These are phyloP conservation scores for Aspergillus mulundensis DNA, from an alignment of 495 filamentous ascomycete genomes.

Conservation along the genomic window DNA sequence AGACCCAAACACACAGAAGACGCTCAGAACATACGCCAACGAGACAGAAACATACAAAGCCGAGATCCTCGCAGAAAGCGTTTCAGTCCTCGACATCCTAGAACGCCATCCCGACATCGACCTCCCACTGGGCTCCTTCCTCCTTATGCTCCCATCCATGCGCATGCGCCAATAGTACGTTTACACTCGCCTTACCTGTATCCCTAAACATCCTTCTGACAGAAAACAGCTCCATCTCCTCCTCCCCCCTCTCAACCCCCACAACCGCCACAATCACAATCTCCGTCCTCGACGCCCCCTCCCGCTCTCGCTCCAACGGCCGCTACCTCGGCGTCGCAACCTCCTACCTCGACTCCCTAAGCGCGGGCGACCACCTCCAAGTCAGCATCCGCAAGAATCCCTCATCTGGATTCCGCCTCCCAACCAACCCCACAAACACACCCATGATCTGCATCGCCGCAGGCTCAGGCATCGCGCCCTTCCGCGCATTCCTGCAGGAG, in stretches of 20 bases:
- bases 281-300: neutral
- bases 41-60: neutral
- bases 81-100: conserved; percentile 9
- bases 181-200: neutral
- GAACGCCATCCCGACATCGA: conserved; percentile 35
- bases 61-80: neutral
- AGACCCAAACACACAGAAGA: neutral
- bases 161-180: conserved; percentile 58
- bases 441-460: conserved; percentile 34
- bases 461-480: conserved; percentile 36
- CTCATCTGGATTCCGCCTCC: conserved; percentile 18
- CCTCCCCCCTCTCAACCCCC: conserved; percentile 44
- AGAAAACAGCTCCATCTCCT: conserved; percentile 53
- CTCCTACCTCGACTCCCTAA: conserved; percentile 1
- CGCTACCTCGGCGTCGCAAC: conserved; percentile 6
- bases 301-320: neutral
- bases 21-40: neutral
- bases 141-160: conserved; percentile 45
- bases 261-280: neutral
- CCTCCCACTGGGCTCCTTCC: conserved; percentile 56
- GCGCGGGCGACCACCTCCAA: conserved; percentile 4
- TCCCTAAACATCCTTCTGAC: neutral
- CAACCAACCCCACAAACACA: conserved; percentile 10
- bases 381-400: neutral
- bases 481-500: conserved; percentile 35